phyloP scores from a whole-genome alignment of 495 filamentous ascomycete genomes.

The Penicillium bovifimosum region DNA sequence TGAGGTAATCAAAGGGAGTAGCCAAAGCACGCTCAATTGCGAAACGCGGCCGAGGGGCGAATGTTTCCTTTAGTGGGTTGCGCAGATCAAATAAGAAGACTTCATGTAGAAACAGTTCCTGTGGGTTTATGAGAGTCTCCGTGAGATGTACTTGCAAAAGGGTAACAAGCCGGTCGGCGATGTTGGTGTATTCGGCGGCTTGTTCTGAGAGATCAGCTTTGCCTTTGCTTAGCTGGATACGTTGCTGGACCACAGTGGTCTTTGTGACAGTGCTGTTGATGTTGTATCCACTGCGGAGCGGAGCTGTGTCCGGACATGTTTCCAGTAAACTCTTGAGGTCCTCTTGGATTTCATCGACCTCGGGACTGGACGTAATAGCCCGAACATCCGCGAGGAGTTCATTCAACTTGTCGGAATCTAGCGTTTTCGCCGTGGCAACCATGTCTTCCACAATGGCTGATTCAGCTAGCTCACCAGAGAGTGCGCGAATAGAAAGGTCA shows the following conservation, averaged over 20 bases:
- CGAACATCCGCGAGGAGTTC: slow-evolving; percentile 20
- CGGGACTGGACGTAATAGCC: slow-evolving; percentile 7
- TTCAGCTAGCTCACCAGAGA: slow-evolving; percentile 51
- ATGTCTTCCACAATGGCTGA: slow-evolving; percentile 50
- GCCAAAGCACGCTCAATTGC: slow-evolving; percentile 77
- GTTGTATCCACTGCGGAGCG: slow-evolving; percentile 71
- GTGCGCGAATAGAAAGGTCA: slow-evolving; percentile 51
- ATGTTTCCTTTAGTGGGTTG: slow-evolving; percentile 73
- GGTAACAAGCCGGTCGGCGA: slow-evolving; percentile 60
- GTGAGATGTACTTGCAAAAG: slow-evolving; percentile 52
- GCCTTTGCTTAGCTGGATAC: slow-evolving; percentile 78
- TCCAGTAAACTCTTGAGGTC: slow-evolving; percentile 33
- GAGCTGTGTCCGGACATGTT: slow-evolving; percentile 35
- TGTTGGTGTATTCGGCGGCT: slow-evolving; percentile 68
- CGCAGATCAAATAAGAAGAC: slow-evolving; percentile 78
- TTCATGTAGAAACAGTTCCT: slow-evolving; percentile 68
- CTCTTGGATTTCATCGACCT: slow-evolving; percentile 18
- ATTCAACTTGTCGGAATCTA: slow-evolving; percentile 39
- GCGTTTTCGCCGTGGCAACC: slow-evolving; percentile 44
- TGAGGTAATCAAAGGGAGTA: slow-evolving; percentile 79
- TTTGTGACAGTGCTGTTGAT: slow-evolving; percentile 64
- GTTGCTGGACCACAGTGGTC: slow-evolving; percentile 82
- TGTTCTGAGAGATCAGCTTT: slow-evolving; percentile 67
- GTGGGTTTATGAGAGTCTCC: slow-evolving; percentile 49
- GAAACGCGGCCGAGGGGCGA: slow-evolving; percentile 71